A percentile compares a stretch with the other conserved stretches of the same genome.
Evolutionary conservation across 2,329 filamentous ascomycete species (phyloP).

Genomic region (Cercospora citrullina): DNA sequence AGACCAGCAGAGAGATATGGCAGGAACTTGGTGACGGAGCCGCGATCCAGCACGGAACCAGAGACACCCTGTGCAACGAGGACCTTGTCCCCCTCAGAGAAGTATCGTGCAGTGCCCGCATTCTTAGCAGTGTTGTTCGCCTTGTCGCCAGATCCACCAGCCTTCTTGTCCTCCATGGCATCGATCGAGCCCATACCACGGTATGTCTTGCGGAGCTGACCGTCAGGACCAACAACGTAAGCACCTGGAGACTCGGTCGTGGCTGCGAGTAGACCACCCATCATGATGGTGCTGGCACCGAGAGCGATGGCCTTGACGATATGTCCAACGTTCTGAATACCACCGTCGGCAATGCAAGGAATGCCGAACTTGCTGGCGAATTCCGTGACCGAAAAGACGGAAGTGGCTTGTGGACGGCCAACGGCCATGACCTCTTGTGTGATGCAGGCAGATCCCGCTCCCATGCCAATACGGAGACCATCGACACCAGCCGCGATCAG

Average conservation of each 20-base stretch:
- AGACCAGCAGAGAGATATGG: slow-evolving; percentile 93
- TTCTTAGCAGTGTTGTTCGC: slow-evolving; percentile 92
- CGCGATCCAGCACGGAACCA: slow-evolving; percentile 77
- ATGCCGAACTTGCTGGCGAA: slow-evolving; percentile 94
- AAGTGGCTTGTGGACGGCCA: slow-evolving; percentile 89
- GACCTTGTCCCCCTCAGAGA: slow-evolving; percentile 92
- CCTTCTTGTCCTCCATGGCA: slow-evolving; percentile 99
- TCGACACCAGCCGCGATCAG: slow-evolving; percentile 94
- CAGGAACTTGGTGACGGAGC: slow-evolving; percentile 88
- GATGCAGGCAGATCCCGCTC: slow-evolving; percentile 95
- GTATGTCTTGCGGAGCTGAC: slow-evolving; percentile 98
- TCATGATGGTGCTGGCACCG: slow-evolving; percentile 96
- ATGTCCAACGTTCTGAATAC: slow-evolving; percentile 97
- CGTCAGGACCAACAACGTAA: slow-evolving; percentile 93
- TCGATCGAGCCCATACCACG: slow-evolving; percentile 99
- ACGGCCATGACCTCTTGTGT: slow-evolving; percentile 99
- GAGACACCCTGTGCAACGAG: slow-evolving; percentile 96
- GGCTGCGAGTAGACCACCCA: slow-evolving; percentile 95
- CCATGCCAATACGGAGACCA: slow-evolving; percentile 97
- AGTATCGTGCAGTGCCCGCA: slow-evolving; percentile 95
- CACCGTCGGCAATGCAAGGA: slow-evolving; percentile 95
- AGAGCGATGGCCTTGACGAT: slow-evolving; percentile 97
- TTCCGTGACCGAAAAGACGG: slow-evolving; percentile 83
- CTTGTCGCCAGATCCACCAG: slow-evolving; percentile 72
- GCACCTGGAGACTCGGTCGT: slow-evolving; percentile 97